Conservation (phyloP, 2,329 filamentous ascomycete genomes). For the Lizonia empirigonia region DNA sequence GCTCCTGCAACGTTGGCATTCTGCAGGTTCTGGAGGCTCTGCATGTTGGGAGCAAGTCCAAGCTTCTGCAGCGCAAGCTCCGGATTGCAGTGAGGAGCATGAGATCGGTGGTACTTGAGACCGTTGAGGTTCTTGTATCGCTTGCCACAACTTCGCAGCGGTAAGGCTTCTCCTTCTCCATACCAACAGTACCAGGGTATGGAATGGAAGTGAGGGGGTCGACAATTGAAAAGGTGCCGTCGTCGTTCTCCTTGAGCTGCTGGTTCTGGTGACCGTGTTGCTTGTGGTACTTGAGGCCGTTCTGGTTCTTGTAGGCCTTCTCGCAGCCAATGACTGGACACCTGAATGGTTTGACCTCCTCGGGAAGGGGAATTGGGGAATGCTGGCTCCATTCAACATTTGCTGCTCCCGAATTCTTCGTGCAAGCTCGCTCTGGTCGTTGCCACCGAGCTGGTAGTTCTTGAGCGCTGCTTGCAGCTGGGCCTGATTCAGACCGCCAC, state of each 20-base stretch:
- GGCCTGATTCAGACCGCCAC: slow-evolving; percentile 70
- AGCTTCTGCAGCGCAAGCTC: slow-evolving; percentile 66
- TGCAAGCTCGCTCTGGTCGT: slow-evolving; percentile 72
- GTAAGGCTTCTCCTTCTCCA: slow-evolving; percentile 99
- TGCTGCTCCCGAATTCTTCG: slow-evolving; percentile 69
- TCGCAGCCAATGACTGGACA: slow-evolving; percentile 98
- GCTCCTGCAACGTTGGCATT: slow-evolving; percentile 57
- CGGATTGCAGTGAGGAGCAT: slow-evolving; percentile 88
- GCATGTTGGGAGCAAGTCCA: slow-evolving; percentile 47
- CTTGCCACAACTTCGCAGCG: slow-evolving; percentile 97
- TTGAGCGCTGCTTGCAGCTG: slow-evolving; percentile 77
- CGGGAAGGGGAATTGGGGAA: slow-evolving; percentile 54
- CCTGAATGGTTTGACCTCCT: slow-evolving; percentile 97
- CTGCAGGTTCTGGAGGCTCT: slow-evolving; percentile 49
- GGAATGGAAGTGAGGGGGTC: slow-evolving; percentile 93
- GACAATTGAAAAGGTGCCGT: slow-evolving; percentile 97
- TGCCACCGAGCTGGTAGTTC: slow-evolving; percentile 70
- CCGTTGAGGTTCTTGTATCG: slow-evolving; percentile 99
- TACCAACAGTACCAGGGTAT: slow-evolving; percentile 95
- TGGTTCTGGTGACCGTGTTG: slow-evolving; percentile 94
- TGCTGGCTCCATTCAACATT: slow-evolving; percentile 59
- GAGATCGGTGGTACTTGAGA: slow-evolving; percentile 79
- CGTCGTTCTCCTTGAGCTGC: slow-evolving; percentile 92
- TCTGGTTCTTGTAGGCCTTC: slow-evolving; percentile 99
- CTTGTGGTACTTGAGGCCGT: slow-evolving; percentile 91